A percentile compares a stretch with the other conserved stretches of the same genome.
These are phyloP conservation scores for Jamesozyma spencerorum DNA, from an alignment of 805 yeast species.

Conservation along the genomic window DNA sequence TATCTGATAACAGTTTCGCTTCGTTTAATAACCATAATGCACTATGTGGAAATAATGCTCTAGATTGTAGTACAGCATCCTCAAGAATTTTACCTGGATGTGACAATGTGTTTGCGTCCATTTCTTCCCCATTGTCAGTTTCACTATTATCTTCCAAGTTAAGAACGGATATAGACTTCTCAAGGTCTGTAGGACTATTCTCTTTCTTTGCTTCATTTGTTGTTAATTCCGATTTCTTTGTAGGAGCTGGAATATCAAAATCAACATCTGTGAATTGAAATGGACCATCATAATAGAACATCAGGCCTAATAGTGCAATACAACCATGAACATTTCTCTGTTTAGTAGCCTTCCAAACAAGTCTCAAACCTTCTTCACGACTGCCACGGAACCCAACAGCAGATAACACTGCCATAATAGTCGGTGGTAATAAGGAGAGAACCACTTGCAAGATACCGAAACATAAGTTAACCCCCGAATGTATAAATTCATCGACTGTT, in stretches of 20 bases:
- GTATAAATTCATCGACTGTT: constrained; percentile 81
- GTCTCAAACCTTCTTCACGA: constrained; percentile 68
- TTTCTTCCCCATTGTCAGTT: constrained; percentile 36
- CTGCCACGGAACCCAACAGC: constrained; percentile 88
- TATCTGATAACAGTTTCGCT: constrained; percentile 71
- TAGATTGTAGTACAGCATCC: constrained; percentile 48
- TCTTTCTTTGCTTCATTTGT: constrained; percentile 17
- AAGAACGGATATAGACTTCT: constrained; percentile 2
- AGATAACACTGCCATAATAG: constrained; percentile 79
- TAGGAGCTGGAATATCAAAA: constrained; percentile 42
- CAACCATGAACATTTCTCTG: constrained; percentile 89
- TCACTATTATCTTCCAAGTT: constrained; percentile 27
- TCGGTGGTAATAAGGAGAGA: constrained; percentile 82
- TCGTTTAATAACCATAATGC: constrained; percentile 87
- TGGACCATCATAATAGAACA: constrained; percentile 92
- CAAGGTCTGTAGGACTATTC: background rate
- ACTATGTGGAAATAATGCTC: constrained; percentile 73
- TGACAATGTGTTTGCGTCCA: constrained; percentile 35
- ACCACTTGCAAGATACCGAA: constrained; percentile 90
- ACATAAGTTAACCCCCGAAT: constrained; percentile 83
- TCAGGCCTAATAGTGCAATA: constrained; percentile 67
- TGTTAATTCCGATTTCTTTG: too few relatives aligned
- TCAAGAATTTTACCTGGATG: constrained; percentile 50
- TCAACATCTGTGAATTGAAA: constrained; percentile 86
- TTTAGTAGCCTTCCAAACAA: constrained; percentile 83